These are phyloP conservation scores for Plasmodium fragile DNA, from an alignment of 169 alveolate species.

Conservation along the genomic window DNA sequence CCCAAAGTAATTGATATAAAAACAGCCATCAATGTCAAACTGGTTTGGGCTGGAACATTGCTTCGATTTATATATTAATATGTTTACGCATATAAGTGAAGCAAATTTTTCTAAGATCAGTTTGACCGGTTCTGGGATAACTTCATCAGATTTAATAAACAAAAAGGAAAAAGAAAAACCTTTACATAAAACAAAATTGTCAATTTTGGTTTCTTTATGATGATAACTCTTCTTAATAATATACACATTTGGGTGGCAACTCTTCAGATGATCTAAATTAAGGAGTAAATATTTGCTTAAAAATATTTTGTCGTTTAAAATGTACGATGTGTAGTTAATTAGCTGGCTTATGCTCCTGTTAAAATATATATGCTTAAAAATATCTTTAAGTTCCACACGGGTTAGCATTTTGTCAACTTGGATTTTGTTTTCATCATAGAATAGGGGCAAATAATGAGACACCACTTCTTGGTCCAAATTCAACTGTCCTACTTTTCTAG, in stretches of 20 bases:
- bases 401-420: constrained; percentile 33
- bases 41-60: constrained; percentile 10
- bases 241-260: not conserved
- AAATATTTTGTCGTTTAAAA: constrained; percentile 69
- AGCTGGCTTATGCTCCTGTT: constrained; percentile 51
- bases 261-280: constrained; percentile 14
- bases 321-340: constrained; percentile 67
- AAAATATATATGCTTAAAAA: constrained; percentile 53
- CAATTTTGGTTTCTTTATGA: constrained; percentile 68
- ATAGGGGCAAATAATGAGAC: constrained; percentile 44
- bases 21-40: constrained; percentile 36
- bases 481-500: not conserved
- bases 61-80: constrained; percentile 59
- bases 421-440: constrained; percentile 49
- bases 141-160: constrained; percentile 23
- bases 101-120: constrained; percentile 61
- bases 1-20: not conserved
- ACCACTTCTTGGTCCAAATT: constrained; percentile 4
- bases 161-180: constrained; percentile 61
- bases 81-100: constrained; percentile 40
- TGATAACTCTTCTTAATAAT: constrained; percentile 37
- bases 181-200: constrained; percentile 64
- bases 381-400: constrained; percentile 19
- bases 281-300: constrained; percentile 37
- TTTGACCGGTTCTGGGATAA: constrained; percentile 14